phyloP scores from a whole-genome alignment of 495 filamentous ascomycete species.

The Daldinia vernicosa region DNA sequence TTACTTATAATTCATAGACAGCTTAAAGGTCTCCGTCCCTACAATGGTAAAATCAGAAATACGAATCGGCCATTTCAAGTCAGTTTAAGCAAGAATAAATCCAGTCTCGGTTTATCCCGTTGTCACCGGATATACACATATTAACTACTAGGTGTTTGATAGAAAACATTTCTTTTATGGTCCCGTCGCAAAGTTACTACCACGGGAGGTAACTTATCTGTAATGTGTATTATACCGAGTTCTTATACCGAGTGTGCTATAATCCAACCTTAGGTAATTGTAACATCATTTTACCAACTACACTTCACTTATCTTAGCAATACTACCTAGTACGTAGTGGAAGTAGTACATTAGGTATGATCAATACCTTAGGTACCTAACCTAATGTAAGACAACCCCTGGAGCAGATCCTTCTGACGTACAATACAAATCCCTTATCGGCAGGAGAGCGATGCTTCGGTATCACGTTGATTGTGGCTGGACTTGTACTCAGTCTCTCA shows the following conservation, averaged over 20 bases:
- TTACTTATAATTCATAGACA: no score
- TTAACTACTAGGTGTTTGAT: background rate
- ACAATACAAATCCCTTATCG: slow-evolving; percentile 21
- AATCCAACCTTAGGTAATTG: background rate
- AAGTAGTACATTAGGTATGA: no score
- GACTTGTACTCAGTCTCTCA: background rate
- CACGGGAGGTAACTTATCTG: no score
- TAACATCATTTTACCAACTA: background rate
- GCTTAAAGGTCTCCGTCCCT: background rate
- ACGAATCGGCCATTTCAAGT: background rate
- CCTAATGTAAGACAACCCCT: background rate
- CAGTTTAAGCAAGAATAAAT: background rate
- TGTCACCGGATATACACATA: background rate
- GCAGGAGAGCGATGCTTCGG: slow-evolving; percentile 3
- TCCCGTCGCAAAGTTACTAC: no score
- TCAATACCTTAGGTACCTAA: background rate
- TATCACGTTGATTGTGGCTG: slow-evolving; percentile 2
- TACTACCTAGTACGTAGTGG: no score
- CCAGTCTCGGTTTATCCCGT: background rate
- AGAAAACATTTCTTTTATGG: background rate
- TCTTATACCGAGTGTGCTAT: background rate
- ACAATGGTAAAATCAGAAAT: background rate
- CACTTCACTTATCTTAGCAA: background rate
- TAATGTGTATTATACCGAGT: no score
- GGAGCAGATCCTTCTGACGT: slow-evolving; percentile 10